Evolutionary conservation across 352 stramenopile genomes (phyloP).

Genomic region (Lagenidium sp.): DNA sequence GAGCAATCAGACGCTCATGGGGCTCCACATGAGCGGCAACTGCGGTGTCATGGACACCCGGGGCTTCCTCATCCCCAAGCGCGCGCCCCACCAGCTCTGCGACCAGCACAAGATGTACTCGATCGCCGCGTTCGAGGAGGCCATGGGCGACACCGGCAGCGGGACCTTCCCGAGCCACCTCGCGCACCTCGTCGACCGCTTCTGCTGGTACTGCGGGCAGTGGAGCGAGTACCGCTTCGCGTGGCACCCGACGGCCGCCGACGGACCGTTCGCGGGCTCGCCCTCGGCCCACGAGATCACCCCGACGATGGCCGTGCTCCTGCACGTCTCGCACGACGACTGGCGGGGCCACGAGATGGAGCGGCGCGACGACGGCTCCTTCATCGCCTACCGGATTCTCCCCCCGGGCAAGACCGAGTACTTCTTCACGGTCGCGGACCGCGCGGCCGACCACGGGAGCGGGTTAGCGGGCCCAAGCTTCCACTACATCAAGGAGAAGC

Average conservation of each 20-base stretch:
- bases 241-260: conserved; percentile 32
- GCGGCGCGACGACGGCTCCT: conserved; percentile 40
- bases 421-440: conserved; percentile 50
- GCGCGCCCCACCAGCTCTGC: conserved; percentile 21
- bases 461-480: conserved; percentile 23
- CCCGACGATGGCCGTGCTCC: background rate
- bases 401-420: conserved; percentile 67
- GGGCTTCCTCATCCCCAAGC: conserved; percentile 54
- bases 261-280: conserved; percentile 26
- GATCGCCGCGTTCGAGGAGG: conserved; percentile 62
- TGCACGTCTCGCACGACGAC: conserved; percentile 65
- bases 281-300: background rate
- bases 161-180: conserved; percentile 42
- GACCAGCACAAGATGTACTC: conserved; percentile 76
- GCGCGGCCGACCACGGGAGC: conserved; percentile 8
- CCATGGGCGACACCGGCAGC: conserved; percentile 44
- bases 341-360: conserved; percentile 66
- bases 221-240: conserved; percentile 71
- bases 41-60: conserved; percentile 51
- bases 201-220: conserved; percentile 71
- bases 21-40: conserved; percentile 73
- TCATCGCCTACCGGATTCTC: conserved; percentile 47
- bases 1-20: conserved; percentile 63
- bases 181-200: conserved; percentile 43
- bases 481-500: conserved; percentile 41